phyloP scores from a whole-genome alignment of 441 rosid genomes.

The Adansonia gregorii region DNA sequence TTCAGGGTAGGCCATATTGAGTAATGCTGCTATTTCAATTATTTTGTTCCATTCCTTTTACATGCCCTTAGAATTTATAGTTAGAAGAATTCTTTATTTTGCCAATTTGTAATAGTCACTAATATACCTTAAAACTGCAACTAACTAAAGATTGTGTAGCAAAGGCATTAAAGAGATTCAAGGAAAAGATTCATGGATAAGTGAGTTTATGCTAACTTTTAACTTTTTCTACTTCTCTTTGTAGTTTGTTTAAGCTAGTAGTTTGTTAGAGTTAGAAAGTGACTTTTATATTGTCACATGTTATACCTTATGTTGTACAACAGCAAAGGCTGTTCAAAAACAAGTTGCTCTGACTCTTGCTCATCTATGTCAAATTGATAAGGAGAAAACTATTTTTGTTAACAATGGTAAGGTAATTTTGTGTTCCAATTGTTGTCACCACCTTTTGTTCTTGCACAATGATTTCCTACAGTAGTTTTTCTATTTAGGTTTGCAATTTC shows the following conservation, averaged over 20 bases:
- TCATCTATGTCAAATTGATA: constrained; percentile 60
- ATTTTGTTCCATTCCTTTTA: background rate
- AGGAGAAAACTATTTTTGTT: constrained; percentile 55
- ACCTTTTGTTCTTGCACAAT: background rate
- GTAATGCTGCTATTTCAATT: background rate
- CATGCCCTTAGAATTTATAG: background rate
- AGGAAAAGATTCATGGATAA: constrained; percentile 63
- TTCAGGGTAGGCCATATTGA: constrained; percentile 46
- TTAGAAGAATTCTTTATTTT: background rate
- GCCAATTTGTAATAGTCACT: background rate
- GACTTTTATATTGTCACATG: constrained; percentile 12
- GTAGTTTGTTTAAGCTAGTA: background rate
- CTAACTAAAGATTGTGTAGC: constrained; percentile 68
- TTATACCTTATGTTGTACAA: constrained; percentile 53
- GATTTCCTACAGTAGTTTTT: background rate
- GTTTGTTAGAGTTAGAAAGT: constrained; percentile 1
- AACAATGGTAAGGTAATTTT: constrained; percentile 48
- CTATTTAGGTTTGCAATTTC: constrained; percentile 11
- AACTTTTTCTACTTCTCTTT: background rate
- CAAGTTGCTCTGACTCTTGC: constrained; percentile 68
- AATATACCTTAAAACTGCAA: constrained; percentile 33
- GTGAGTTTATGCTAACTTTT: constrained; percentile 39
- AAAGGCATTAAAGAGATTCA: constrained; percentile 64
- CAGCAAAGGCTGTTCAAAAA: constrained; percentile 55
- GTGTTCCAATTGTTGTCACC: background rate